These are phyloP conservation scores for Asterella californica DNA, from an alignment of 225 moss, liverwort and hornwort genomes.

Conservation along the genomic window DNA sequence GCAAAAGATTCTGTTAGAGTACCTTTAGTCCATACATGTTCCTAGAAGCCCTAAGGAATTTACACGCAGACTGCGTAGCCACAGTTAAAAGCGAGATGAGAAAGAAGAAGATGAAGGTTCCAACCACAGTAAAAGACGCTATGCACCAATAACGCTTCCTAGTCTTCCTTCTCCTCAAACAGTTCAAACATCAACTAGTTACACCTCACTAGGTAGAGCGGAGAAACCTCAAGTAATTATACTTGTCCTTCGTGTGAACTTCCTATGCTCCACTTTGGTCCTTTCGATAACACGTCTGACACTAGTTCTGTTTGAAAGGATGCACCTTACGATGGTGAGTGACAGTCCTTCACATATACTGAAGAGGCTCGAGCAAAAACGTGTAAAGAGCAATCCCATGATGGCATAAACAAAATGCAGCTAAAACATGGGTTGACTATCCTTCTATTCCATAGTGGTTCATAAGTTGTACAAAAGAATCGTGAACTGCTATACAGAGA, in stretches of 20 bases:
- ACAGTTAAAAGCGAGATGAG: neutral
- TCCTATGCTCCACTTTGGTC: conserved; percentile 1
- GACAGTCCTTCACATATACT: neutral
- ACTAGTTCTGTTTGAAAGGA: neutral
- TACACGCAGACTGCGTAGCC: neutral
- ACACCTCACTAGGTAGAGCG: neutral
- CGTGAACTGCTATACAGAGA: conserved; percentile 21
- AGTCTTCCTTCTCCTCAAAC: conserved; percentile 5
- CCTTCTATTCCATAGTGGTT: conserved; percentile 6
- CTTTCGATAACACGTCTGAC: neutral
- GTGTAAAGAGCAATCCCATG: neutral
- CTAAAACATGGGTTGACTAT: conserved; percentile 3
- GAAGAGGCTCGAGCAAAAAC: neutral
- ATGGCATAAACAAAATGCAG: neutral
- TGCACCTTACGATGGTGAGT: neutral
- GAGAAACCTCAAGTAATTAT: neutral
- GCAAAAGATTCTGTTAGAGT: neutral
- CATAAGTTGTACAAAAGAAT: conserved; percentile 21
- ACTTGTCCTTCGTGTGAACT: neutral
- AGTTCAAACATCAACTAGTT: neutral
- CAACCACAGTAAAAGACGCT: neutral
- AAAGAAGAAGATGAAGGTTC: neutral
- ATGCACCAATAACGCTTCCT: neutral
- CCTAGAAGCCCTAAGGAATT: neutral
- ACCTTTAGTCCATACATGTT: neutral